Conservation (phyloP, 176 grass and related monocot genomes). For the Oryza australiensis region DNA sequence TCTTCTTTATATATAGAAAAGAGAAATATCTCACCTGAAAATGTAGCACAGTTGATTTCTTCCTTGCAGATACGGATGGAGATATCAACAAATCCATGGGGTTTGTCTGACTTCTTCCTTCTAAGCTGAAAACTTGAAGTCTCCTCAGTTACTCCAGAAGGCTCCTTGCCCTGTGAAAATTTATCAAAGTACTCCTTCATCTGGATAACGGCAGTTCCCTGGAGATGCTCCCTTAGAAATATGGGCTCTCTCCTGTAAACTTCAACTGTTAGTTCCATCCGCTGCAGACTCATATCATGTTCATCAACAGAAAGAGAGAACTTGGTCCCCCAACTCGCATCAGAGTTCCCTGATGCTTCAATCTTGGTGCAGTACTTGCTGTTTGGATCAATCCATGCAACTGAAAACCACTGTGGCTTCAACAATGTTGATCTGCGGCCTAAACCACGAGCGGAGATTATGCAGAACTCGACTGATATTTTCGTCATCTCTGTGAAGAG, state of each 20-base stretch:
- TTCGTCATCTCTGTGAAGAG: slow-evolving; percentile 45
- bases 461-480: slow-evolving; percentile 59
- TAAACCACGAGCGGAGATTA: slow-evolving; percentile 37
- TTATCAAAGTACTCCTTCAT: slow-evolving; percentile 70
- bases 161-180: slow-evolving; percentile 29
- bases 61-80: slow-evolving; percentile 63
- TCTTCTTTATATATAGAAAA: slow-evolving; percentile 1
- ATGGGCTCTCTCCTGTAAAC: slow-evolving; percentile 89
- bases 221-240: slow-evolving; percentile 74
- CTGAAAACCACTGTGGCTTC: slow-evolving; percentile 34
- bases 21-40: slow-evolving; percentile 37
- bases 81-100: slow-evolving; percentile 75
- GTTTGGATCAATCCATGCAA: slow-evolving; percentile 42
- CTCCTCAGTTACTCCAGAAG: slow-evolving; percentile 44
- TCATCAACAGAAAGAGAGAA: slow-evolving; percentile 49
- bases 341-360: slow-evolving; percentile 57
- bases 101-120: slow-evolving; percentile 67
- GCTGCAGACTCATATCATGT: slow-evolving; percentile 19
- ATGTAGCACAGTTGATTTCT: slow-evolving; percentile 20
- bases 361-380: slow-evolving; percentile 93
- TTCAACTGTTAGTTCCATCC: slow-evolving; percentile 61
- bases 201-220: slow-evolving; percentile 60
- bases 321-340: slow-evolving; percentile 82
- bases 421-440: slow-evolving; percentile 6
- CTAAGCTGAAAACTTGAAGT: slow-evolving; percentile 77